Evolutionary conservation across 2,329 filamentous ascomycete species (phyloP).

Genomic region (Talaromyces pinophilus): DNA sequence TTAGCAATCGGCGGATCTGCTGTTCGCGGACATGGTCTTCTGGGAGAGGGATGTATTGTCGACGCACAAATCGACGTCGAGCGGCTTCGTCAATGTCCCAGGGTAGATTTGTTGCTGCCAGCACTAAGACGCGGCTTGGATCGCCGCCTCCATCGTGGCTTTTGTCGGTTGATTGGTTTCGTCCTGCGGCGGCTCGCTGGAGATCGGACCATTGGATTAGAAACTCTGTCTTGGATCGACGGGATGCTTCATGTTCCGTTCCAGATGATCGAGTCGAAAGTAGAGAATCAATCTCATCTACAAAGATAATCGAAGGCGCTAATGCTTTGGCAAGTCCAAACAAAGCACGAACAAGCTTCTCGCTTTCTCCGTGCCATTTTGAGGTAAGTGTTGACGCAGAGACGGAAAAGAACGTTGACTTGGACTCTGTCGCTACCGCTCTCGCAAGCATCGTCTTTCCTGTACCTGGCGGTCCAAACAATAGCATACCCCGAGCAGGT

Average conservation of each 20-base stretch:
- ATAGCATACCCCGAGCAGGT: conserved; percentile 88
- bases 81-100: conserved; percentile 99
- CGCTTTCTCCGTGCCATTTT: conserved; percentile 93
- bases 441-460: conserved; percentile 98
- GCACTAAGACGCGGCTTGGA: conserved; percentile 82
- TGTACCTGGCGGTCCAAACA: conserved; percentile 96
- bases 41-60: conserved; percentile 94
- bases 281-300: conserved; percentile 95
- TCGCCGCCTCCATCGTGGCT: conserved; percentile 64
- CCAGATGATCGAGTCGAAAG: conserved; percentile 75
- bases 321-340: conserved; percentile 87
- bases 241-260: conserved; percentile 87
- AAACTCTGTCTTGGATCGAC: conserved; percentile 96
- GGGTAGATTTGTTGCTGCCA: conserved; percentile 92
- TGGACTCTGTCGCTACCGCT: conserved; percentile 90
- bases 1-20: conserved; percentile 76
- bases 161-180: conserved; percentile 64
- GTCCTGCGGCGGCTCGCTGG: conserved; percentile 84
- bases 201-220: conserved; percentile 96
- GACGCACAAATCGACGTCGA: conserved; percentile 80
- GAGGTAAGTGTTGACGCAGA: conserved; percentile 91
- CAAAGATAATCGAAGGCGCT: conserved; percentile 94
- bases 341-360: conserved; percentile 90
- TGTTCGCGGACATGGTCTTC: conserved; percentile 77
- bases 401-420: conserved; percentile 95